Evolutionary conservation across 208 protist species (phyloP).

Genomic region (Trypanosoma conorhini): DNA sequence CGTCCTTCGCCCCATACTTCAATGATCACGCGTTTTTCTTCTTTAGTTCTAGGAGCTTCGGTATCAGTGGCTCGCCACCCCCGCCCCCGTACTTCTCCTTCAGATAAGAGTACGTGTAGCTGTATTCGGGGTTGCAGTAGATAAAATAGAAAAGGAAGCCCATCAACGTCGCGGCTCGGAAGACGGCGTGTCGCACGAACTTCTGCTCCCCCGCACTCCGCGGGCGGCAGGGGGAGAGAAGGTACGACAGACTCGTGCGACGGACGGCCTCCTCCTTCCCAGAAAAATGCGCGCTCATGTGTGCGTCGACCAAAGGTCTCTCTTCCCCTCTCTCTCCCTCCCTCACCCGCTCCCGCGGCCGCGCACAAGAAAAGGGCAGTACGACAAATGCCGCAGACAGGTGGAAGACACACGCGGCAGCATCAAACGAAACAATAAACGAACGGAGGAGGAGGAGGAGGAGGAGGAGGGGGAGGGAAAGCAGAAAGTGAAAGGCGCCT

Average conservation of each 20-base stretch:
- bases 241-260: conserved; percentile 43
- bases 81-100: conserved; percentile 42
- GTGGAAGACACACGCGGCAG: no score
- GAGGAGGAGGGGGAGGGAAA: no score
- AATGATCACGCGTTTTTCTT: neutral
- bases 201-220: conserved; percentile 44
- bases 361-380: no score
- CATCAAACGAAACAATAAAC: no score
- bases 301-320: neutral
- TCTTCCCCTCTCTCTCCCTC: neutral
- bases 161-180: conserved; percentile 39
- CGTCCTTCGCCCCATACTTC: neutral
- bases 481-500: no score
- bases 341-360: neutral
- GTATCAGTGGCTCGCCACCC: conserved; percentile 41
- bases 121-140: conserved; percentile 90
- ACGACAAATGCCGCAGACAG: no score
- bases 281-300: conserved; percentile 72
- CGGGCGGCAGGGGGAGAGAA: conserved; percentile 51
- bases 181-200: conserved; percentile 61
- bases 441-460: no score
- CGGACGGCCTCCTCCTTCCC: conserved; percentile 38
- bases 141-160: conserved; percentile 63
- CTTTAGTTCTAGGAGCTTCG: conserved; percentile 56
- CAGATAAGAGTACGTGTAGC: conserved; percentile 58